A percentile compares a stretch with the other conserved stretches of the same genome.
These are phyloP conservation scores for Cyberlindnera mississippiensis DNA, from an alignment of 805 yeast genomes.

Conservation along the genomic window DNA sequence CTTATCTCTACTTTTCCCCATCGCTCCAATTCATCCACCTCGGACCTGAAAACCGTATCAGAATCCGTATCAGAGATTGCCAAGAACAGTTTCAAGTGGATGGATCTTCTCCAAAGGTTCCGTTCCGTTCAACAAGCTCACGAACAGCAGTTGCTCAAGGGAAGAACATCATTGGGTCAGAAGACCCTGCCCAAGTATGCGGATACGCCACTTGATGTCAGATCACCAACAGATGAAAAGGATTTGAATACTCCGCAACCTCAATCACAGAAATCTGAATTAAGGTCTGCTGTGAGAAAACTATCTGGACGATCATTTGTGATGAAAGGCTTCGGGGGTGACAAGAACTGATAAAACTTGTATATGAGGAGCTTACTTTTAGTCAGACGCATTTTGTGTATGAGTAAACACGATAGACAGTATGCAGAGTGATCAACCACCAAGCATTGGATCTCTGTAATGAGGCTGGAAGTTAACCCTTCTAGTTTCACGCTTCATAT, in stretches of 20 bases:
- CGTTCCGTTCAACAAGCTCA: slow-evolving; percentile 43
- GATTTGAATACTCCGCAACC: slow-evolving; percentile 2
- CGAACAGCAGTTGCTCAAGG: slow-evolving; percentile 26
- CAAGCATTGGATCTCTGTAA: slow-evolving; percentile 69
- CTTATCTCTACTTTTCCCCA: slow-evolving; percentile 29
- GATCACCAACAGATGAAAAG: slow-evolving; percentile 16
- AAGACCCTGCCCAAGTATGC: slow-evolving; percentile 23
- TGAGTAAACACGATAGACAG: no score
- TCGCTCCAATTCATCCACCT: slow-evolving; percentile 4
- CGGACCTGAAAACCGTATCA: slow-evolving; percentile 6
- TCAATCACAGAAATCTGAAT: slow-evolving; percentile 11
- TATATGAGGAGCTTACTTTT: no score
- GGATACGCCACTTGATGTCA: slow-evolving; percentile 19
- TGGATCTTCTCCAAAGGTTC: slow-evolving; percentile 45
- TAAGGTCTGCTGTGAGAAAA: slow-evolving; percentile 27
- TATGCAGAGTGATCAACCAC: no score
- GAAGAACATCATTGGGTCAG: slow-evolving; percentile 13
- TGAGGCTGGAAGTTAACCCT: slow-evolving; percentile 81
- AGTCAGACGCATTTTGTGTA: no score
- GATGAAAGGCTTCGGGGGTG: slow-evolving; percentile 28
- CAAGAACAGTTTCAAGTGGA: slow-evolving; percentile 34
- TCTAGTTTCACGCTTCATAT: slow-evolving; percentile 52
- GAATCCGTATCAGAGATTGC: slow-evolving; percentile 14
- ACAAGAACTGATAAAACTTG: slow-evolving; percentile 1
- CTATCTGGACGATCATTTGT: slow-evolving; percentile 30